Percentiles rank a stretch among this genome's conserved stretches.
These are phyloP conservation scores for Chloris gayana DNA, from an alignment of 176 grass and related monocot species.

Conservation along the genomic window DNA sequence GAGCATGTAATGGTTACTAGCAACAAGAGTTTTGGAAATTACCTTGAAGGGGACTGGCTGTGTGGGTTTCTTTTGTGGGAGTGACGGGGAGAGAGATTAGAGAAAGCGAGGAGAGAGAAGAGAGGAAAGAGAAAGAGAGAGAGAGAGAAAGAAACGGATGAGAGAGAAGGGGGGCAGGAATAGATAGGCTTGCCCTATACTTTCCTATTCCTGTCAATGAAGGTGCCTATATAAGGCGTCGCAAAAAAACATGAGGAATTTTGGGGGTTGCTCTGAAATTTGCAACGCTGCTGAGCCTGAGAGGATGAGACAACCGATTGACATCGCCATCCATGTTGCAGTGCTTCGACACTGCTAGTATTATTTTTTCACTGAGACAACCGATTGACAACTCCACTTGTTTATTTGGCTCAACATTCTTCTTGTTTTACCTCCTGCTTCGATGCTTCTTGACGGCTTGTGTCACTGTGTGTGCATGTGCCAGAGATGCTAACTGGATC, in stretches of 20 bases:
- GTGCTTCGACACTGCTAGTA: background rate
- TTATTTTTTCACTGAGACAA: too few species aligned
- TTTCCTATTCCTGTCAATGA: too few species aligned
- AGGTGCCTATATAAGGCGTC: too few species aligned
- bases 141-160: background rate
- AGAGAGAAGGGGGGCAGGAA: conserved; percentile 10
- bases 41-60: conserved; percentile 54
- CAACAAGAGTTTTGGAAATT: conserved; percentile 36
- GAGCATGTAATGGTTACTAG: conserved; percentile 18
- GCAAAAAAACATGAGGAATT: too few species aligned
- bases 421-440: background rate
- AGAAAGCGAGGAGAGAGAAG: background rate
- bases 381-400: too few species aligned
- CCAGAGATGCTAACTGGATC: background rate
- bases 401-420: background rate
- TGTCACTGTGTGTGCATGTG: background rate
- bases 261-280: too few species aligned
- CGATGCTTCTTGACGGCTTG: background rate
- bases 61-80: conserved; percentile 52
- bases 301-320: too few species aligned
- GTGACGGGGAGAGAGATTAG: conserved; percentile 38
- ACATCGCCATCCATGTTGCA: too few species aligned
- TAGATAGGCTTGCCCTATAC: too few species aligned
- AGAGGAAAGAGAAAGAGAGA: conserved; percentile 17
- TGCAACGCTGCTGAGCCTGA: too few species aligned